phyloP scores from a whole-genome alignment of 306 rosid species.

The Trifolium dubium region DNA sequence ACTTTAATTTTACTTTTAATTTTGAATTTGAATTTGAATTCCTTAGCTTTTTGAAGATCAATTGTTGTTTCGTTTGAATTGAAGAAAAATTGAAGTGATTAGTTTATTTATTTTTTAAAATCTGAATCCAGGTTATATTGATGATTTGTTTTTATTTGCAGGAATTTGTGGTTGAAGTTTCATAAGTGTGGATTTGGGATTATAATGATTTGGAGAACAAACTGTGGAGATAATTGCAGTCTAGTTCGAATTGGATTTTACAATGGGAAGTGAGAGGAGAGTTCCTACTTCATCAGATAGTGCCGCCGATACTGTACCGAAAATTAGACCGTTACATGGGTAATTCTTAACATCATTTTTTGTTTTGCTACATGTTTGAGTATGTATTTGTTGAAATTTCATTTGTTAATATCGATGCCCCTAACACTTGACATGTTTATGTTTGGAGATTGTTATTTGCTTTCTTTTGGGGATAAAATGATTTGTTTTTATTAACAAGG shows the following conservation, averaged over 20 bases:
- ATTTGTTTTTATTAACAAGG: too few relatives aligned
- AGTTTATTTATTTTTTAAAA: constrained; percentile 23
- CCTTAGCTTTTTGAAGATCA: neutral
- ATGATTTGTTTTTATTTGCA: constrained; percentile 40
- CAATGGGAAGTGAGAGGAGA: constrained; percentile 71
- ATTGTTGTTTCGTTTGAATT: too few relatives aligned
- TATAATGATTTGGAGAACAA: constrained; percentile 78
- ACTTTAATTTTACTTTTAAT: neutral
- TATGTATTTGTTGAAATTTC: constrained; percentile 30
- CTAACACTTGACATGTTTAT: constrained; percentile 8
- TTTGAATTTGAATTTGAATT: constrained; percentile 34
- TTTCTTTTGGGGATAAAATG: constrained; percentile 17
- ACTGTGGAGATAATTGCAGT: constrained; percentile 50
- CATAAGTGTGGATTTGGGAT: constrained; percentile 36
- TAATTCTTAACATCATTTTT: constrained; percentile 44
- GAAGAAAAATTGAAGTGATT: neutral
- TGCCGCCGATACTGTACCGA: constrained; percentile 48
- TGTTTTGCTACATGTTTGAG: constrained; percentile 12
- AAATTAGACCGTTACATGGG: constrained; percentile 72
- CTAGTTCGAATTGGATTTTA: constrained; percentile 55
- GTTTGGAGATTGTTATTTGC: neutral
- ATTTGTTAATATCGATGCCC: neutral
- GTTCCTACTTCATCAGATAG: constrained; percentile 50
- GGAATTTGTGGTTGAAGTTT: constrained; percentile 43
- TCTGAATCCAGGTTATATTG: neutral